These are phyloP conservation scores for Colletotrichum noveboracense DNA, from an alignment of 2,329 filamentous ascomycete genomes.

Conservation along the genomic window DNA sequence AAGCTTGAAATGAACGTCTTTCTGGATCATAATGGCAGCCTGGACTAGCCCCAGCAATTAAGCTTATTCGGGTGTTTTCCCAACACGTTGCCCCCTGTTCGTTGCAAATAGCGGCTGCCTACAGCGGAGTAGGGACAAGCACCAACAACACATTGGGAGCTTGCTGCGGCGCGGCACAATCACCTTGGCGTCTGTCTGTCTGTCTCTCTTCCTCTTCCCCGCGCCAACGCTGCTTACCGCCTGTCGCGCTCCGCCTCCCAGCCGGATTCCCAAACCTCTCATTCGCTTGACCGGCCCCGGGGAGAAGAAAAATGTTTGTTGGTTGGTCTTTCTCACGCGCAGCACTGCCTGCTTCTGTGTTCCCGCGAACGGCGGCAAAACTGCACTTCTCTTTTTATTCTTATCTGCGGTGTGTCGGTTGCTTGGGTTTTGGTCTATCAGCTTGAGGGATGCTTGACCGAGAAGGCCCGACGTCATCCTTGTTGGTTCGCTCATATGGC, in stretches of 20 bases:
- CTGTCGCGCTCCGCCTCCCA: background rate
- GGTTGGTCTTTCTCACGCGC: background rate
- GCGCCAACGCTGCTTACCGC: background rate
- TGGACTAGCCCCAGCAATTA: background rate
- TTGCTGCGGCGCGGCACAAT: background rate
- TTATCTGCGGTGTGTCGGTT: background rate
- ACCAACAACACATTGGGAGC: background rate
- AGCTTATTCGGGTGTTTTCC: background rate
- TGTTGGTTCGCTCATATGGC: too few relatives aligned
- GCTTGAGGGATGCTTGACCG: background rate
- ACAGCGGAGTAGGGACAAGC: background rate
- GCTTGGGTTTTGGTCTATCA: background rate
- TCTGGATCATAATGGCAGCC: background rate
- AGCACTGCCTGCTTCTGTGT: background rate
- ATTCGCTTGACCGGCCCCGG: background rate
- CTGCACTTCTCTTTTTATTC: background rate
- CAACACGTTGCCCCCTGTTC: background rate
- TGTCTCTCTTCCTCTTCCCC: background rate
- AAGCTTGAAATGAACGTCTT: background rate
- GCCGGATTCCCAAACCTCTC: background rate
- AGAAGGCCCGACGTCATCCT: too few relatives aligned
- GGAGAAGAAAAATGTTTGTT: background rate
- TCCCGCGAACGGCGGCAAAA: background rate
- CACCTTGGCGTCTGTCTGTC: background rate
- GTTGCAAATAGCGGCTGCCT: background rate